Percentiles rank a stretch among this genome's conserved stretches.
phyloP scores from a whole-genome alignment of 2,329 filamentous ascomycete species.

The Diaporthe ampelina region DNA sequence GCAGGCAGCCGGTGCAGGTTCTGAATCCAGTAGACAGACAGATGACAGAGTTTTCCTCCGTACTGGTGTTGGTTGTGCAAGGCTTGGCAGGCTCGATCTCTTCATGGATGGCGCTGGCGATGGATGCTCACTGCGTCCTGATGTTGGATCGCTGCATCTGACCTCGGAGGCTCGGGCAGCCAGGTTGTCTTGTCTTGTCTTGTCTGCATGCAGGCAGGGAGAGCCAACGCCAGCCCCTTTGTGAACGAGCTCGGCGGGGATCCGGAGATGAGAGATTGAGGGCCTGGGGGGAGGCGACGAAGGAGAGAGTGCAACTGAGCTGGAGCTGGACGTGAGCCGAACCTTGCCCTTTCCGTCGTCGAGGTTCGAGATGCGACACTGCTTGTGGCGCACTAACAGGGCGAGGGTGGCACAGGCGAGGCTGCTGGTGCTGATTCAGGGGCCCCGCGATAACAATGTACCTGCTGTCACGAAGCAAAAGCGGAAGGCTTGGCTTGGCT shows the following conservation, averaged over 20 bases:
- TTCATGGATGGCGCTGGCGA: not conserved
- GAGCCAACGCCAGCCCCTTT: constrained; percentile 60
- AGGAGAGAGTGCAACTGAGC: constrained; percentile 10
- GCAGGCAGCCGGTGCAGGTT: not conserved
- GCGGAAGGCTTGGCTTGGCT: constrained; percentile 14
- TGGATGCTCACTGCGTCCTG: constrained; percentile 29
- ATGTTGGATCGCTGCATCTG: constrained; percentile 1
- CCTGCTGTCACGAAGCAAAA: not conserved
- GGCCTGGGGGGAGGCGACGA: constrained; percentile 18
- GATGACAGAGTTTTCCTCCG: constrained; percentile 1
- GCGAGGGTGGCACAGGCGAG: not conserved
- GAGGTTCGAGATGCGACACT: constrained; percentile 23
- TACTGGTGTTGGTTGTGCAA: not conserved
- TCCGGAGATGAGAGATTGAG: constrained; percentile 33
- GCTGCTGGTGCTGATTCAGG: constrained; percentile 19
- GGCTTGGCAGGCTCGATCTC: constrained; percentile 3
- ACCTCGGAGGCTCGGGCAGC: not conserved
- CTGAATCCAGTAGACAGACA: not conserved
- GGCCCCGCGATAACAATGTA: constrained; percentile 28
- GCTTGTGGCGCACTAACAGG: constrained; percentile 17
- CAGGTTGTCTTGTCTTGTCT: constrained; percentile 26
- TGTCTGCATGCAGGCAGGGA: constrained; percentile 53
- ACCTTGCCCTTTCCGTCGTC: constrained; percentile 32
- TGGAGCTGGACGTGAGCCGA: constrained; percentile 18
- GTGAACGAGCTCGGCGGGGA: constrained; percentile 32